Percentiles rank a stretch among this genome's conserved stretches.
phyloP scores from a whole-genome alignment of 2,329 filamentous ascomycete species.

The Shiraia bambusicola region DNA sequence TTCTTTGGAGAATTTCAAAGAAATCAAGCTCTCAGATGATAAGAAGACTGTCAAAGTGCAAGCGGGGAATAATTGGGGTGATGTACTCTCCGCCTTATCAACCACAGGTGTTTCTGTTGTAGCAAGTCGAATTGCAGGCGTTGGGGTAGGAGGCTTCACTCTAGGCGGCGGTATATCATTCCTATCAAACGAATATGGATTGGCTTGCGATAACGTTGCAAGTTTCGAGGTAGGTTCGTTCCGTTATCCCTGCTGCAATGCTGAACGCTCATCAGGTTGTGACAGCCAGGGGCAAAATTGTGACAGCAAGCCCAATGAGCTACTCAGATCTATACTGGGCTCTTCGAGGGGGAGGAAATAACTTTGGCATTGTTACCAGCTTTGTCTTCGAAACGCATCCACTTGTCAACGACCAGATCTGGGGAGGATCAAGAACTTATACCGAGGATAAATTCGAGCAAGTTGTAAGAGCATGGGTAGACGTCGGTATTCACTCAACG shows the following conservation, averaged over 20 bases:
- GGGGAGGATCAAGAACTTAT: conserved; percentile 11
- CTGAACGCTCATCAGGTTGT: conserved; percentile 29
- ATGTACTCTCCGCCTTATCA: conserved; percentile 29
- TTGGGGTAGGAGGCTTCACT: conserved; percentile 37
- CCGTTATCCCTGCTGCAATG: too few relatives aligned
- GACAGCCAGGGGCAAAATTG: conserved; percentile 34
- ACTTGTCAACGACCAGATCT: conserved; percentile 12
- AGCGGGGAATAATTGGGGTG: conserved; percentile 37
- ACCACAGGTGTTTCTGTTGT: conserved; percentile 20
- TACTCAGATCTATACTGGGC: conserved; percentile 31
- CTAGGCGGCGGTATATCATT: conserved; percentile 30
- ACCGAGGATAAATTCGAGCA: conserved; percentile 11
- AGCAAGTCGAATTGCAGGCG: conserved; percentile 32
- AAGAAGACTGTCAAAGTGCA: conserved; percentile 29
- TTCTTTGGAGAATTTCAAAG: conserved; percentile 39
- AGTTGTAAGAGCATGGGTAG: conserved; percentile 16
- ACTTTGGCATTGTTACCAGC: conserved; percentile 23
- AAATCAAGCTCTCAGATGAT: conserved; percentile 25
- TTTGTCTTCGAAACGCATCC: conserved; percentile 19
- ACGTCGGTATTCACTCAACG: conserved; percentile 3
- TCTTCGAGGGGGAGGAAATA: conserved; percentile 32
- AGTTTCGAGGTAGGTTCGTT: conserved; percentile 12
- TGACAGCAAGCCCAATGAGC: conserved; percentile 9
- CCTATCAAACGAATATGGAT: conserved; percentile 17
- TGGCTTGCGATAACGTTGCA: conserved; percentile 21